Conservation (phyloP, 83 land plant species). For the Picea engelmannii region DNA sequence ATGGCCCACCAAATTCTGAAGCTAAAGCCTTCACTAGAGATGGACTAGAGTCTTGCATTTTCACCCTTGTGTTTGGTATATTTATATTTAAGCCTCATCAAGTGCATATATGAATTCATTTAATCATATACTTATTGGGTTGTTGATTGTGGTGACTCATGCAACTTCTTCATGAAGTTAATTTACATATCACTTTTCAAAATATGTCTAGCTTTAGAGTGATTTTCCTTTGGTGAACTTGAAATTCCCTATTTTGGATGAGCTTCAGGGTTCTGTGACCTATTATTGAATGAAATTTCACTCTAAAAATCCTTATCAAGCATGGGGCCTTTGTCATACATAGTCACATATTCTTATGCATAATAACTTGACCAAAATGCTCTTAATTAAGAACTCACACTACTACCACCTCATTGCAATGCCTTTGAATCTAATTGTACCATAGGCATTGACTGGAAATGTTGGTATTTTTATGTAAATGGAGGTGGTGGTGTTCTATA, state of each 20-base stretch:
- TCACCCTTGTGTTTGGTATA: constrained; percentile 18
- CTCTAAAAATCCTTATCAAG: constrained; percentile 44
- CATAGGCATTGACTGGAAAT: constrained; percentile 21
- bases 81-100: constrained; percentile 35
- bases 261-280: constrained; percentile 21
- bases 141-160: constrained; percentile 20
- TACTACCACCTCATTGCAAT: constrained; percentile 10
- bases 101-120: constrained; percentile 34
- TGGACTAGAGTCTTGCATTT: constrained; percentile 10
- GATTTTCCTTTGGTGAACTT: constrained; percentile 32
- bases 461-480: constrained; percentile 44
- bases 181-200: constrained; percentile 26
- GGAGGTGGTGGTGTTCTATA: constrained; percentile 78
- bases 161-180: constrained; percentile 19
- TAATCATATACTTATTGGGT: constrained; percentile 17
- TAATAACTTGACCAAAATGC: constrained; percentile 93
- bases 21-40: constrained; percentile 9
- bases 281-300: constrained; percentile 21
- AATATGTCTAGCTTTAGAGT: constrained; percentile 5
- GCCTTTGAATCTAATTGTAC: constrained; percentile 27
- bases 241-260: constrained; percentile 6
- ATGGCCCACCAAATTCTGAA: constrained; percentile 22
- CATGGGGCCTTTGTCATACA: constrained; percentile 33
- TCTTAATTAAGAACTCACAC: constrained; percentile 42
- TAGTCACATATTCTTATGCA: constrained; percentile 56